These are phyloP conservation scores for Fusarium gaditjirri DNA, from an alignment of 2,329 filamentous ascomycete species.

Conservation along the genomic window DNA sequence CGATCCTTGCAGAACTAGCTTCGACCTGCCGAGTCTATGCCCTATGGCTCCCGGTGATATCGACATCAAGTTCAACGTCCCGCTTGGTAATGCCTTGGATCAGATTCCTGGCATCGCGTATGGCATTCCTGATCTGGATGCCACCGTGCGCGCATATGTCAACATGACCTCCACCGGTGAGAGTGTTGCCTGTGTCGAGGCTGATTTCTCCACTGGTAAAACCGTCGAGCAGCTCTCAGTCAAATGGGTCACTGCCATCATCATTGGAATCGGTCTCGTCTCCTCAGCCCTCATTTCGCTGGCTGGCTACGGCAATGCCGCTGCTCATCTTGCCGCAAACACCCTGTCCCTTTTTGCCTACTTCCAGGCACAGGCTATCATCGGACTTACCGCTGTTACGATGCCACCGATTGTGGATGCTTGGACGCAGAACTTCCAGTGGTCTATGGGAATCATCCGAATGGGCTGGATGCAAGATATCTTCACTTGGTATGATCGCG, in stretches of 20 bases:
- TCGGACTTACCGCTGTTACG: slow-evolving; percentile 82
- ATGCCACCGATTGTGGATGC: slow-evolving; percentile 88
- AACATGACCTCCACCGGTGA: slow-evolving; percentile 70
- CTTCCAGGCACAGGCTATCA: slow-evolving; percentile 92
- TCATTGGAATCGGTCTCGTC: slow-evolving; percentile 83
- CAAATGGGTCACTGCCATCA: slow-evolving; percentile 88
- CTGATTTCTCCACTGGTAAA: slow-evolving; percentile 87
- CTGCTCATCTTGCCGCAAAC: slow-evolving; percentile 92
- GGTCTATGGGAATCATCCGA: slow-evolving; percentile 95
- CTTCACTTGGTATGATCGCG: slow-evolving; percentile 94
- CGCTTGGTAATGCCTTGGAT: slow-evolving; percentile 66
- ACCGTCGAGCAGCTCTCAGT: slow-evolving; percentile 90
- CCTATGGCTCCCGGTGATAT: slow-evolving; percentile 90
- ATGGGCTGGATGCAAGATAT: slow-evolving; percentile 85
- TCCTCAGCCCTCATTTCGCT: slow-evolving; percentile 90
- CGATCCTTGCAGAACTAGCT: slow-evolving; percentile 76
- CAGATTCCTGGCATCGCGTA: slow-evolving; percentile 86
- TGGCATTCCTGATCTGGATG: slow-evolving; percentile 89
- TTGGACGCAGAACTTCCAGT: slow-evolving; percentile 98
- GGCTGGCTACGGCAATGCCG: slow-evolving; percentile 90
- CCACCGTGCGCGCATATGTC: slow-evolving; percentile 82
- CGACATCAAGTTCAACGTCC: slow-evolving; percentile 75
- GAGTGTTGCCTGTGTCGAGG: slow-evolving; percentile 86
- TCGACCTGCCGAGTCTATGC: slow-evolving; percentile 76
- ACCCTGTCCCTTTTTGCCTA: slow-evolving; percentile 91